These are phyloP conservation scores for Aspergillus affinis DNA, from an alignment of 495 filamentous ascomycete genomes.

Conservation along the genomic window DNA sequence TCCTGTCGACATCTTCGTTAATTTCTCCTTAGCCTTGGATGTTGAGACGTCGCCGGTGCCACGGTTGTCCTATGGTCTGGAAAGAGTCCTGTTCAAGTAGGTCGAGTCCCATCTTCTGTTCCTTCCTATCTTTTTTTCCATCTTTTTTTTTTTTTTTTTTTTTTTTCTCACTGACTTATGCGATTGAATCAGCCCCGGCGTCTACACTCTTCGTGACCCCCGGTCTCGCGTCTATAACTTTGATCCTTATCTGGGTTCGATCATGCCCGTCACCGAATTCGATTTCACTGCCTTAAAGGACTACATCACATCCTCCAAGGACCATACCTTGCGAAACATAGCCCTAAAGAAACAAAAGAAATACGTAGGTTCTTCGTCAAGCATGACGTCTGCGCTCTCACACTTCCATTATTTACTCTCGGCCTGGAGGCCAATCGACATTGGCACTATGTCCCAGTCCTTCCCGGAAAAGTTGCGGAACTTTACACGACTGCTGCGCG, in stretches of 20 bases:
- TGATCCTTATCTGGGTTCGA: conserved; percentile 84
- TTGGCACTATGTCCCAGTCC: conserved; percentile 58
- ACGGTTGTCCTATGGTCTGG: conserved; percentile 71
- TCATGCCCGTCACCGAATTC: conserved; percentile 91
- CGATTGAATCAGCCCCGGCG: conserved; percentile 60
- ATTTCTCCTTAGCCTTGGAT: conserved; percentile 44
- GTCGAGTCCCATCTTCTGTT: conserved; percentile 8
- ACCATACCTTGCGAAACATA: conserved; percentile 63
- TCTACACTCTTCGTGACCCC: conserved; percentile 88
- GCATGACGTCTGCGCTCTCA: conserved; percentile 82
- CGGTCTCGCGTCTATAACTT: conserved; percentile 91
- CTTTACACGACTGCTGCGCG: conserved; percentile 70
- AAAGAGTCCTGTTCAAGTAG: conserved; percentile 89
- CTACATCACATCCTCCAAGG: conserved; percentile 88
- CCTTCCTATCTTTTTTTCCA: neutral
- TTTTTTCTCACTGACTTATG: neutral
- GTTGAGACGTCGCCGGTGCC: conserved; percentile 63
- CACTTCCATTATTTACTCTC: conserved; percentile 96
- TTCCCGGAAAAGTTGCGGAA: conserved; percentile 59
- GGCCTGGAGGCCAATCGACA: conserved; percentile 71
- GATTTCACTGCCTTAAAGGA: conserved; percentile 81
- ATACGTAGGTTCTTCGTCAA: conserved; percentile 93
- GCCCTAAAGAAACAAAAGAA: conserved; percentile 68
- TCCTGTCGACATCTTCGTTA: conserved; percentile 10
- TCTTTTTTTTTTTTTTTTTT: neutral